Evolutionary conservation across 768 basidiomycete genomes (phyloP).

Genomic region (Serendipita indica): DNA sequence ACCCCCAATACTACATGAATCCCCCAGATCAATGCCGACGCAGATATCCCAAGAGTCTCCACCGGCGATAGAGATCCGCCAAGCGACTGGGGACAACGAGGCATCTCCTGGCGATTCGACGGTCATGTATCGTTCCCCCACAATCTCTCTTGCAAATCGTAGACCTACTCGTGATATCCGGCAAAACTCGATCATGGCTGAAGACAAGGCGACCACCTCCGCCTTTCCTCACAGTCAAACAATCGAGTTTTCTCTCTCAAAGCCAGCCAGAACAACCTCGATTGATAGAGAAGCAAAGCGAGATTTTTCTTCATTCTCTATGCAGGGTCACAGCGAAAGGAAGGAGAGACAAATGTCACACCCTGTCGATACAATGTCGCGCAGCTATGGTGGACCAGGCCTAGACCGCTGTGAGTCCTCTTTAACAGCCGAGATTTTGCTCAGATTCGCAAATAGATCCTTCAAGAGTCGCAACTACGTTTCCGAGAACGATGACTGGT

Average conservation of each 20-base stretch:
- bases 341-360: not conserved
- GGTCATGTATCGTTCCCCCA: not conserved
- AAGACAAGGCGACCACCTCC: not conserved
- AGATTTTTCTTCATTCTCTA: not conserved
- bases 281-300: not conserved
- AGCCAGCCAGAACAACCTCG: not conserved
- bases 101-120: not conserved
- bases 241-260: not conserved
- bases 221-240: not conserved
- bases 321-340: not conserved
- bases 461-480: not conserved
- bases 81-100: not conserved
- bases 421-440: not conserved
- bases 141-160: not conserved
- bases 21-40: not conserved
- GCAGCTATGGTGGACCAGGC: not conserved
- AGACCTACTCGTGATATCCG: not conserved
- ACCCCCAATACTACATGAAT: not conserved
- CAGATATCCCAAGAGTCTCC: not conserved
- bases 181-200: not conserved
- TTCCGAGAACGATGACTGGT: slow-evolving; percentile 15
- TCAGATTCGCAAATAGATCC: not conserved
- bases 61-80: not conserved
- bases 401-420: not conserved
- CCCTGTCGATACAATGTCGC: not conserved